Evolutionary conservation across 176 grass and related monocot species (phyloP).

Genomic region (Leersia perrieri): DNA sequence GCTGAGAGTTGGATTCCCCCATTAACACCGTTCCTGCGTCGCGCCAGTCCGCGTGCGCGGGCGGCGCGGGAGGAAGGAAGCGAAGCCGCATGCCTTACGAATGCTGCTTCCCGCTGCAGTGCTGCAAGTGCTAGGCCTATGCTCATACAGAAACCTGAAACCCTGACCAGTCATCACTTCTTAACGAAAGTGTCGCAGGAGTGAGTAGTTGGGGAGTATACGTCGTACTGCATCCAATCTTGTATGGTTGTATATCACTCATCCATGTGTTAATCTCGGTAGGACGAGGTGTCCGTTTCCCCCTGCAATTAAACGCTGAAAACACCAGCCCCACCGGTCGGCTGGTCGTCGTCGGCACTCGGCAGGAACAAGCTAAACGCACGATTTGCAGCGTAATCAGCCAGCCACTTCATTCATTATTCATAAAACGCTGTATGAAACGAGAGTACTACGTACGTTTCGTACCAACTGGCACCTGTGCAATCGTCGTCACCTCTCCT

Average conservation of each 20-base stretch:
- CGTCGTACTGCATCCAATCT: neutral
- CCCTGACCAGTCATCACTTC: too few relatives aligned
- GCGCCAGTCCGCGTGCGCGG: too few relatives aligned
- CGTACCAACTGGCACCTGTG: neutral
- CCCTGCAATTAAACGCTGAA: neutral
- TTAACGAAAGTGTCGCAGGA: too few relatives aligned
- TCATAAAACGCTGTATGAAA: neutral
- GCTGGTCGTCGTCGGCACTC: neutral
- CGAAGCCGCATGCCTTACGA: too few relatives aligned
- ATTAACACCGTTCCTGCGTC: too few relatives aligned
- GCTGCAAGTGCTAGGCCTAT: too few relatives aligned
- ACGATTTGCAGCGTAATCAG: neutral
- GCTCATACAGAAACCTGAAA: too few relatives aligned
- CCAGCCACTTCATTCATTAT: neutral
- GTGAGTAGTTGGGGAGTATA: neutral
- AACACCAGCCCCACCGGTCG: slow-evolving; percentile 2
- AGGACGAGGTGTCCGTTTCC: neutral
- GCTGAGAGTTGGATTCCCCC: neutral
- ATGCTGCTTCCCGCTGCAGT: too few relatives aligned
- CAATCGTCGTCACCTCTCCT: neutral
- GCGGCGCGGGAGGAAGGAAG: too few relatives aligned
- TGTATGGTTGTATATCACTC: neutral
- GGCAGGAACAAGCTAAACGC: neutral
- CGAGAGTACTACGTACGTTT: neutral
- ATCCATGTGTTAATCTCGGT: neutral